A percentile compares a stretch with the other conserved stretches of the same genome.
These are phyloP conservation scores for Smittium culicis DNA, from an alignment of 371 early-diverging fungal species.

Conservation along the genomic window DNA sequence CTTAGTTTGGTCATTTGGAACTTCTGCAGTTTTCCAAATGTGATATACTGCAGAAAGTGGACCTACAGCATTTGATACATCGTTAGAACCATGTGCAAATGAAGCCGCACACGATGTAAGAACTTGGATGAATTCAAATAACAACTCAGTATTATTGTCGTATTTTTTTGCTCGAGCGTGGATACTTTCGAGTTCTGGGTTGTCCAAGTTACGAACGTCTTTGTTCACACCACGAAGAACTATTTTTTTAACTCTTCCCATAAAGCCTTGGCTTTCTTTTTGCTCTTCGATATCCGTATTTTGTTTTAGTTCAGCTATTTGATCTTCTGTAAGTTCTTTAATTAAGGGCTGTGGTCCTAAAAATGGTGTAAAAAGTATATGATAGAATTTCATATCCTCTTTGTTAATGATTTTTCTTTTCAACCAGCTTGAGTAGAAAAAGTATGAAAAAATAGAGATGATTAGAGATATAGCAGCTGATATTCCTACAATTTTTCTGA, in stretches of 20 bases:
- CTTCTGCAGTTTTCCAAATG: slow-evolving; percentile 46
- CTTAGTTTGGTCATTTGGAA: slow-evolving; percentile 36
- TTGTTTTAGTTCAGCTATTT: slow-evolving; percentile 9
- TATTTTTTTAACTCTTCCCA: slow-evolving; percentile 15
- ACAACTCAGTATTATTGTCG: slow-evolving; percentile 63
- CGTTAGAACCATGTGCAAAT: slow-evolving; percentile 83
- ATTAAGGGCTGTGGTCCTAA: not conserved
- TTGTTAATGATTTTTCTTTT: slow-evolving; percentile 43
- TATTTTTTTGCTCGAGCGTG: slow-evolving; percentile 51
- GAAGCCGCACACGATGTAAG: slow-evolving; percentile 72
- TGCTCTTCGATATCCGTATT: not conserved
- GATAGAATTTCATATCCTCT: slow-evolving; percentile 55
- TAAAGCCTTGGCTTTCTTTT: not conserved
- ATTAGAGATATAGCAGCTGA: slow-evolving; percentile 41
- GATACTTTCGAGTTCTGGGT: slow-evolving; percentile 34
- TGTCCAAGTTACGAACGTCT: slow-evolving; percentile 43
- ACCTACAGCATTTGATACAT: slow-evolving; percentile 79
- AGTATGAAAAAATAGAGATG: slow-evolving; percentile 38
- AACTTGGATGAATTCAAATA: slow-evolving; percentile 74
- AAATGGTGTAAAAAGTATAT: slow-evolving; percentile 19
- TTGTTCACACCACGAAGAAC: slow-evolving; percentile 36
- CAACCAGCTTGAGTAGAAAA: slow-evolving; percentile 52
- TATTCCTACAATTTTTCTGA: slow-evolving; percentile 41
- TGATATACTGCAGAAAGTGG: slow-evolving; percentile 57
- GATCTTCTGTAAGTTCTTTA: slow-evolving; percentile 11